Evolutionary conservation across 495 filamentous ascomycete species (phyloP), one percentile per base, ranked within the genome.

Genomic region (Jackrogersella minutella): DNA sequence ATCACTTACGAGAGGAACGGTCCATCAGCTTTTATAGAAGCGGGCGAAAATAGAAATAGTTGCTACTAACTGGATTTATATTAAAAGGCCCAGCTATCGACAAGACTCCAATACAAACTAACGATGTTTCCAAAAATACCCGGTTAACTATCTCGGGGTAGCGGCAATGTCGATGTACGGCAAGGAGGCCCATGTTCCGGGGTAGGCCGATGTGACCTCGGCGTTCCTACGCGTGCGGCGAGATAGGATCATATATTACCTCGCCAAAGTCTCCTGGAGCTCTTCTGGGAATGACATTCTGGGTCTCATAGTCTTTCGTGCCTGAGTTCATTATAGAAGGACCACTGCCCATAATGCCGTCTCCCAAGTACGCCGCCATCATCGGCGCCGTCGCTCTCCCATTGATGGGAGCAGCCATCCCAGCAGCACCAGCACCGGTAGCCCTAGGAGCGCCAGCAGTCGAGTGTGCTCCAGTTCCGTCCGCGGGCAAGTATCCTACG

Each of bases 401-500:
- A 3, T 65, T 36, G 24, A 16, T 57, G 10, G 60, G 47, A 36
- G 55, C 50, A 33, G 66, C 66, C 1, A 56, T 64, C 21, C 66
- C 66, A 50, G 34, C 66, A 40, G 47, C 46, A 19, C 54, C 54
- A n/a, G 53, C 55, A 3, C 57, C 64, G 44, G 56, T 52, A 9
- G 21, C 44, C 9, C 47, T 60, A 24, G 28, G 36, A 14, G 30
- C 49, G 13, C 58, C 31, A 10, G 54, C 26, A 39, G 70, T 58
- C 52, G 60, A 74, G 34, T 80, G 76, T 51, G 56, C 78, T 0
- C 49, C 78, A 5, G 50, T 79, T 19, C 78, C 78, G 7, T 76
- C 76, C n/a, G 72, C 78, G 3, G 67, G 66, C 3, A 64, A 58
- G 10, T 78, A 71, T 49, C 78, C 79, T 22, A 79, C 76, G 1